Base-by-base conservation (phyloP, 2,329 filamentous ascomycete genomes). In the Arthrobotrys megalospora region DNA sequence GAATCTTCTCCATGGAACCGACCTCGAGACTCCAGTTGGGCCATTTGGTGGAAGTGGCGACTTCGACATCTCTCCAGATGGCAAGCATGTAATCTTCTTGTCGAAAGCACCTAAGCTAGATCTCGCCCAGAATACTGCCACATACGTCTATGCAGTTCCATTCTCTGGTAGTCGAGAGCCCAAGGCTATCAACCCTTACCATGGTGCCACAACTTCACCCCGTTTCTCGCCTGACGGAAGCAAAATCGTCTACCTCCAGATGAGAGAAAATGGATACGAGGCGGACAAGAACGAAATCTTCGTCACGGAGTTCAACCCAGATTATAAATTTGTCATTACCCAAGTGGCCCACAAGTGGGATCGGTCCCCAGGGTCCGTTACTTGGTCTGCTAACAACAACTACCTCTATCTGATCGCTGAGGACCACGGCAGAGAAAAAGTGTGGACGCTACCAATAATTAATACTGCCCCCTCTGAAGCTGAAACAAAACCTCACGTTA, bases 21-120 rank as follows among this genome's bases (percentile, higher is more conserved):
- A 84, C 16, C 86, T 92, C 32, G 90, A 89, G 82, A 91, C 86
- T 62, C 94, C 92, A 0, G 89, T 94, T 16, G 90, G 88, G 60
- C 91, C 93, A 0, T 96, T 97, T 81, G 94, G 94, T 2, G 93
- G 92, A 19, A 86, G 89, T 0, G 89, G 90, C n/a, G 91, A 96
- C 83, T 97, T 94, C 82, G 93, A 96, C 82, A 88, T 95, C 75
- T 88, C 90, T 75, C 84, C 85, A 34, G 84, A 86, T 52, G 92
- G 91, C 0, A 73, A 78, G n/a, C 70, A 78, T 64, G 87, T 95
- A 65, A 89, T 90, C 6, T 94, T 94, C 82, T 89, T 93, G 8
- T 88, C 92, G 7, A 93, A 93, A 81, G 92, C 94, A 81, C 92
- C 92, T 0, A 86, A 89, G 10, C 84, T 93, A 28, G 90, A 92